Percentiles rank a stretch among this genome's conserved stretches.
These are phyloP conservation scores for Halophytophthora polymorphica DNA, from an alignment of 352 stramenopile species.

Conservation along the genomic window DNA sequence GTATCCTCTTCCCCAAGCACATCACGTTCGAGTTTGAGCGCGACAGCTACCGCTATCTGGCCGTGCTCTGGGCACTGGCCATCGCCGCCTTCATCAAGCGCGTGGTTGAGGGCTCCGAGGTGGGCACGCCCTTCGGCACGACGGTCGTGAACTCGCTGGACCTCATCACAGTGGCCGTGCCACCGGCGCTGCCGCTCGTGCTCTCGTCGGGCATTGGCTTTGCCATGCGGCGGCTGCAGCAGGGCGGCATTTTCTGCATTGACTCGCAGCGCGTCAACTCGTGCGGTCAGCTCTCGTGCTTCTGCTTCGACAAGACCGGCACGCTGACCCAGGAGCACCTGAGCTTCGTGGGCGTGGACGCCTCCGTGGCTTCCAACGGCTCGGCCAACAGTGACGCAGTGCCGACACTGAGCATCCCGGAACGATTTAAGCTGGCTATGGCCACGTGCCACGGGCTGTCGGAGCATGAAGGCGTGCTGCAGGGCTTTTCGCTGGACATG, in stretches of 20 bases:
- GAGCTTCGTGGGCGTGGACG: conserved; percentile 31
- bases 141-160: conserved; percentile 52
- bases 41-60: conserved; percentile 65
- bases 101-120: conserved; percentile 15
- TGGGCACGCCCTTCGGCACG: conserved; percentile 19
- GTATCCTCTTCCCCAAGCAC: conserved; percentile 53
- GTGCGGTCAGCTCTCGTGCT: conserved; percentile 44
- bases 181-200: conserved; percentile 53
- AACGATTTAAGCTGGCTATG: conserved; percentile 30
- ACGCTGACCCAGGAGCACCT: conserved; percentile 44
- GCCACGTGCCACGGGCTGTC: conserved; percentile 47
- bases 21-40: conserved; percentile 62
- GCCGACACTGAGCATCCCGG: conserved; percentile 6
- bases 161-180: conserved; percentile 61
- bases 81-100: conserved; percentile 56
- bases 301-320: conserved; percentile 67
- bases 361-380: neutral
- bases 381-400: neutral
- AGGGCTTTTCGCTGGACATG: conserved; percentile 48
- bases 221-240: conserved; percentile 34
- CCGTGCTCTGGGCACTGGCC: conserved; percentile 37
- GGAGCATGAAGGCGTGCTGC: conserved; percentile 26
- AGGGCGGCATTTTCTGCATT: conserved; percentile 52
- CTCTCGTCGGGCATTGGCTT: conserved; percentile 56
- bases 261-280: conserved; percentile 55